A percentile compares a stretch with the other conserved stretches of the same genome.
Conservation (phyloP, 208 protist species). For the Blastocrithidia nonstop region DNA sequence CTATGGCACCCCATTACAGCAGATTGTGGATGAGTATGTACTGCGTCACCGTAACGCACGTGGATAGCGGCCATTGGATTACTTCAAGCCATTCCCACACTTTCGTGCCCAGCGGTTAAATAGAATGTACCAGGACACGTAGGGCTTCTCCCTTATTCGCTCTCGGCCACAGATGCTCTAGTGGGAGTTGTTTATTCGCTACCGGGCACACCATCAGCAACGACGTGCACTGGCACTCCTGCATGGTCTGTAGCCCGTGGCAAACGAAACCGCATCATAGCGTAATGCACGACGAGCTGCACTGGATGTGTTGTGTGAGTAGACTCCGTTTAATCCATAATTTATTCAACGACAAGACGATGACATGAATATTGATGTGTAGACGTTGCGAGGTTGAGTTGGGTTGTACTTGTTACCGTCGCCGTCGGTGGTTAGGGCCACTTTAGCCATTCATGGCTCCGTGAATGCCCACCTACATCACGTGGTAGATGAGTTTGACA, state of each 20-base stretch:
- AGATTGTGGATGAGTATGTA: constrained; percentile 74
- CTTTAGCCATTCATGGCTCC: constrained; percentile 14
- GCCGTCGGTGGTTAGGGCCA: constrained; percentile 50
- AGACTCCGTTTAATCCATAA: constrained; percentile 56
- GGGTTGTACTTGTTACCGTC: constrained; percentile 76
- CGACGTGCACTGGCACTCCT: constrained; percentile 60
- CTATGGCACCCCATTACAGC: constrained; percentile 61
- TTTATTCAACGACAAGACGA: constrained; percentile 28
- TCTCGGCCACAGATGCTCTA: constrained; percentile 70
- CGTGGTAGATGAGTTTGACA: constrained; percentile 34
- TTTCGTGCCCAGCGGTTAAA: constrained; percentile 61
- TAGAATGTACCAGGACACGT: constrained; percentile 68
- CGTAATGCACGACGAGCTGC: constrained; percentile 36
- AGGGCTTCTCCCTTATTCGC: constrained; percentile 77
- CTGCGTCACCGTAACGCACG: constrained; percentile 68
- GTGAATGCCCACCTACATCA: constrained; percentile 45
- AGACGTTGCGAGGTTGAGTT: constrained; percentile 76
- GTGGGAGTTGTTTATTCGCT: constrained; percentile 83
- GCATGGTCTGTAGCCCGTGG: constrained; percentile 72
- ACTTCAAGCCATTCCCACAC: constrained; percentile 78
- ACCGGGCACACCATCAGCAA: constrained; percentile 80
- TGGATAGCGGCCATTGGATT: constrained; percentile 72
- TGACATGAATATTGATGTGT: constrained; percentile 36
- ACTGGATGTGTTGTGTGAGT: constrained; percentile 73
- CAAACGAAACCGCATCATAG: constrained; percentile 73